These are phyloP conservation scores for Fusarium guadeloupense DNA, from an alignment of 2,329 filamentous ascomycete genomes.

Conservation along the genomic window DNA sequence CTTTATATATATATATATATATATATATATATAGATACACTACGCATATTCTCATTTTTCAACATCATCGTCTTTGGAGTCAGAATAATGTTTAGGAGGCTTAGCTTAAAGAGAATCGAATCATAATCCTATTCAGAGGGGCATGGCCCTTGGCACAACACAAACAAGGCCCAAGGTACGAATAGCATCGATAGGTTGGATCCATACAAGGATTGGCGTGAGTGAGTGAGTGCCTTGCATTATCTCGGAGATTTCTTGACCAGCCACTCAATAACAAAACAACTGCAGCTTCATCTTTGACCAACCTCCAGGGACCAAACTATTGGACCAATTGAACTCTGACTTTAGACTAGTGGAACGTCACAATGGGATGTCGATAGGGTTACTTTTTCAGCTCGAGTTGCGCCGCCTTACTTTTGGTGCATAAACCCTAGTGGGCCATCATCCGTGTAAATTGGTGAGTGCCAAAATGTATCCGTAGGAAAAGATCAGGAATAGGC, in stretches of 20 bases:
- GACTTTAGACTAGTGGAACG: not conserved
- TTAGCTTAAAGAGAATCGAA: too few species aligned
- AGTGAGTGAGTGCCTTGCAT: conserved; percentile 14
- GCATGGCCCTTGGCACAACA: conserved; percentile 1
- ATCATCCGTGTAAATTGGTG: not conserved
- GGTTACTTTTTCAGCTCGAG: not conserved
- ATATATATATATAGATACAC: too few species aligned
- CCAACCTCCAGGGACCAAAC: not conserved
- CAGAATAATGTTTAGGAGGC: too few species aligned
- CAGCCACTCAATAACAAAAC: conserved; percentile 4
- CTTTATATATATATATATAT: too few species aligned
- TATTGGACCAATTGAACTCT: not conserved
- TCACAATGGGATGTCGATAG: not conserved
- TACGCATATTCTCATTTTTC: too few species aligned
- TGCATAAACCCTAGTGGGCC: not conserved
- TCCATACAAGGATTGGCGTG: not conserved
- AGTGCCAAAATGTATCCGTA: too few species aligned
- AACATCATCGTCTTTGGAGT: too few species aligned
- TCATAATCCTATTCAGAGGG: too few species aligned
- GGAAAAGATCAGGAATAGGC: not conserved
- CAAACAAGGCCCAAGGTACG: not conserved
- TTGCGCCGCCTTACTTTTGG: not conserved
- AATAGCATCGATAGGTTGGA: not conserved
- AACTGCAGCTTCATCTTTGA: conserved; percentile 6
- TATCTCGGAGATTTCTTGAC: conserved; percentile 4